Evolutionary conservation across 768 basidiomycete genomes (phyloP), one percentile per base, ranked within the genome.

Genomic region (Boletus coccyginus): DNA sequence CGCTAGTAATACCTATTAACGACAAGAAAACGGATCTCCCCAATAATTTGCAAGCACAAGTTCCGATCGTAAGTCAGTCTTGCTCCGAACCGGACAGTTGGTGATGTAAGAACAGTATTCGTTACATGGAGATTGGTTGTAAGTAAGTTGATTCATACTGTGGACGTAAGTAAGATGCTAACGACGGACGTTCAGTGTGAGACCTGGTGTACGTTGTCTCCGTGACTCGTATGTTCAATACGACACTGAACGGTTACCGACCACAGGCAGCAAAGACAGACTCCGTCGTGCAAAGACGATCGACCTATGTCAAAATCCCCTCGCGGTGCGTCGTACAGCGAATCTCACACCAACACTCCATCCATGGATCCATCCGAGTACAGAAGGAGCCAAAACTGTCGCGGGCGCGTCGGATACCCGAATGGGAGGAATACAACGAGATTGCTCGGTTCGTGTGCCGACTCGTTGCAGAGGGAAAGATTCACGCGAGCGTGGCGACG

Each of bases 321-420:
- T 97, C 49, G 97, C 95, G 46, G 94, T 94, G 51, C 57, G 85
- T 77, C 29, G 12, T 16, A 1, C 3, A 9, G 6, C 7, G 27
- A n/a, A 27, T 27, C 13, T 35, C 11, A n/a, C 7, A 5, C 10
- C 33, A 27, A 46, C 38, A 33, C n/a, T 43, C 44, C 35, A 41
- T n/a, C 59, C 27, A 61, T 29, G 33, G 16, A 42, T 59, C 16
- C 13, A 32, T 58, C 21, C 3, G 51, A 41, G 32, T 52, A 68
- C 75, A 97, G 91, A 97, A 98, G 87, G 97, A 98, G 68, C 95
- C 95, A 6, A 99, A 98, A 70, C 81, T 98, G 7, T 82, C 87
- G 5, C 85, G 97, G 24, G 97, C 97, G 5, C 84, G 95, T 38
- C 86, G 93, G 64, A 97, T 98, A 50, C 96, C 97, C 0, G 97